Conservation (phyloP, 306 rosid species). For the Gleditsia sinensis region DNA sequence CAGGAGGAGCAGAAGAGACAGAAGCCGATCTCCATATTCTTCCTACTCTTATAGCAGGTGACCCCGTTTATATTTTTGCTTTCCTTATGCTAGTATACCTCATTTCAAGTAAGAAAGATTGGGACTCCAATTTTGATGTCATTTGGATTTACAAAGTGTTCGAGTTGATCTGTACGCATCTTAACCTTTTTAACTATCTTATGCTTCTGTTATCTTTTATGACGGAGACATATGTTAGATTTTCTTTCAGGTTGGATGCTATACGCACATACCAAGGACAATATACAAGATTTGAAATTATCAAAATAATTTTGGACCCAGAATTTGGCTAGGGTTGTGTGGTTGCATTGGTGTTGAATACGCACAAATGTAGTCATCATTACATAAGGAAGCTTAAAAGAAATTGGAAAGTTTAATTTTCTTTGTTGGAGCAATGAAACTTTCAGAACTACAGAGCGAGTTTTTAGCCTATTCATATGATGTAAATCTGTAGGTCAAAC, state of each 20-base stretch:
- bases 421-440: background rate
- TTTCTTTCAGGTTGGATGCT: constrained; percentile 35
- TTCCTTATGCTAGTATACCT: constrained; percentile 29
- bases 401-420: background rate
- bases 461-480: constrained; percentile 9
- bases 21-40: constrained; percentile 84
- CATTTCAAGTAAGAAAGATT: constrained; percentile 29
- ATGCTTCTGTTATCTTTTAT: constrained; percentile 20
- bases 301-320: background rate
- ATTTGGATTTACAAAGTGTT: constrained; percentile 45
- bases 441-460: constrained; percentile 28
- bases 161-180: constrained; percentile 38
- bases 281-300: constrained; percentile 15
- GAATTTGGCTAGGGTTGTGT: constrained; percentile 26
- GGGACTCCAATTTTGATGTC: constrained; percentile 38
- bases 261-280: constrained; percentile 24
- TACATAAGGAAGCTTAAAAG: background rate
- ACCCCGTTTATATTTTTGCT: constrained; percentile 59
- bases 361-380: background rate
- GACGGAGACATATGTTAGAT: constrained; percentile 15
- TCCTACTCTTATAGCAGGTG: constrained; percentile 84
- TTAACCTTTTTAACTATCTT: constrained; percentile 36
- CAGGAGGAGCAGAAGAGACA: constrained; percentile 81
- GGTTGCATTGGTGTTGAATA: constrained; percentile 2
- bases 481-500: constrained; percentile 26